Conservation (phyloP, 163 green algal species). For the Chlorella variabilis region DNA sequence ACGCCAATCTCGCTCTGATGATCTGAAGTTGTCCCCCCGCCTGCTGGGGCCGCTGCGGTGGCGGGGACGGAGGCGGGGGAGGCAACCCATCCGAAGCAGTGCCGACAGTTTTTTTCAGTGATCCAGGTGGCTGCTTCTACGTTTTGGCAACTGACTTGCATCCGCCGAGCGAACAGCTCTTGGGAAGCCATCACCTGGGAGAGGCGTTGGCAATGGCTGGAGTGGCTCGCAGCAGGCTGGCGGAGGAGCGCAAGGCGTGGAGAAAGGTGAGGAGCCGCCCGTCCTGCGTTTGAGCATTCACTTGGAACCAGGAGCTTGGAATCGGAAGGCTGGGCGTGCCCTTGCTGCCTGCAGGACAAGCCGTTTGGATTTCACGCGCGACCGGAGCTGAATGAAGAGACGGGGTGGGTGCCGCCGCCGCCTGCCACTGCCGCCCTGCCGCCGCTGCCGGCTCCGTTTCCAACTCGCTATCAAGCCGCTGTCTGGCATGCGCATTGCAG, state of each 20-base stretch:
- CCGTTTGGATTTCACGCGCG: constrained; percentile 77
- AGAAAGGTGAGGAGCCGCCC: constrained; percentile 82
- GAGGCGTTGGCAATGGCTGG: constrained; percentile 17
- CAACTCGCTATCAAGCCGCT: too few species aligned
- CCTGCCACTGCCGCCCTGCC: constrained; percentile 1
- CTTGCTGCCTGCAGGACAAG: constrained; percentile 36
- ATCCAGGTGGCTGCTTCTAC: too few species aligned
- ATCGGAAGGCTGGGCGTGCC: too few species aligned
- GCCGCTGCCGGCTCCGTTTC: background rate
- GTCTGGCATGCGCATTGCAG: background rate
- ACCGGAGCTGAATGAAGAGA: constrained; percentile 40
- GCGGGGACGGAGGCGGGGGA: too few species aligned
- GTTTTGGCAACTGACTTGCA: too few species aligned
- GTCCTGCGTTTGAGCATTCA: background rate
- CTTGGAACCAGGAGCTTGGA: background rate
- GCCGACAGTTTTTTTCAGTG: too few species aligned
- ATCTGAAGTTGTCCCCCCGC: too few species aligned
- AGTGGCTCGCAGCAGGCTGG: constrained; percentile 79
- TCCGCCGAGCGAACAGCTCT: too few species aligned
- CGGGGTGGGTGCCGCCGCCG: constrained; percentile 4
- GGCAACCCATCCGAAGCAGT: too few species aligned
- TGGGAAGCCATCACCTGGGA: too few species aligned
- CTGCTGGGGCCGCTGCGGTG: too few species aligned
- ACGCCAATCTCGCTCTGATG: too few species aligned
- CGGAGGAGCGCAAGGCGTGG: constrained; percentile 93